Base-by-base conservation (phyloP, 306 rosid genomes). In the Myrica gale region DNA sequence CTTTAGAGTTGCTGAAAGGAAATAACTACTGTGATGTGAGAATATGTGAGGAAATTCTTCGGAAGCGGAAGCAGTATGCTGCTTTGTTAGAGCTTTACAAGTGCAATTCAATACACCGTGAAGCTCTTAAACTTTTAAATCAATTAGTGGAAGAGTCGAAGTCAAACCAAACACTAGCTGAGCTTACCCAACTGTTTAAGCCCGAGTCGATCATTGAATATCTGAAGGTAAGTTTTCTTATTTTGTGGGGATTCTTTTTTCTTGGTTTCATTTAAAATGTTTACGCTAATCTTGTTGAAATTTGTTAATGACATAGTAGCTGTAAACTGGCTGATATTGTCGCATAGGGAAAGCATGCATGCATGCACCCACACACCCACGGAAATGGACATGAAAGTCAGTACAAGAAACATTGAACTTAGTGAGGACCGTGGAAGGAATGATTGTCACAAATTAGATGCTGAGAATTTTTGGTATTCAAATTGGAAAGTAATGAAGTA, bases 151-250 rank as follows among this genome's bases (percentile, higher is more conserved):
- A 92, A 67, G 92, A 90, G 74, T 89, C 97, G 39, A 92, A 82
- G 82, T 86, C 90, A 81, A 73, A 76, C 45, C 92, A 86, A 77
- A 80, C 66, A 50, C 82, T 79, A 62, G 48, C 85, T 76, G 96
- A 88, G 43, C 79, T 85, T 79, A 82, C 84, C 55, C 93, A 87
- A 69, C 89, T 74, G 70, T 90, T 92, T 76, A 92, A 85, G 86
- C 97, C 98, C 0, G 97, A 96, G 79, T 87, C 87, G 84, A 89
- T 96, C 61, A 92, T 96, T 77, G 97, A 96, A 78, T 96, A 96
- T 88, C 99, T 96, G 86, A 96, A 96, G 99, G 99, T 88, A 75
- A 39, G 53, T 69, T 74, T 78, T 81, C 79, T 58, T 60, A 17
- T 56, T 75, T 67, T 54, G 70, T 71, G 69, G 72, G 68, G 39